phyloP scores from a whole-genome alignment of 2,329 filamentous ascomycete genomes.

The Fusarium illudens region DNA sequence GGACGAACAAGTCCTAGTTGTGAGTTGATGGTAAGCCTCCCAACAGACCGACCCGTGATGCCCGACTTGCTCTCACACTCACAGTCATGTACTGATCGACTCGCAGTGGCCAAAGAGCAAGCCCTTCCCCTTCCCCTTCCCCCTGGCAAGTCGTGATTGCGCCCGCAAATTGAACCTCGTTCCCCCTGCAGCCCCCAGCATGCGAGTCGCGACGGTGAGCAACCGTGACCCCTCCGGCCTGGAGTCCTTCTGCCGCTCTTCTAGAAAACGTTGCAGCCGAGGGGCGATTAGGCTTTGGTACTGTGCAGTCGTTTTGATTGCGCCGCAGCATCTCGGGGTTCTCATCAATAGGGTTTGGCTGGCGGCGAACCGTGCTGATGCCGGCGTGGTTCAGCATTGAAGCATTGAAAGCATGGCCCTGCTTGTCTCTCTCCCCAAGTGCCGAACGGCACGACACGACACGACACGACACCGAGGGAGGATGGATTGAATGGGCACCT shows the following conservation, averaged over 20 bases:
- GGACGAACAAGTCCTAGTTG: slow-evolving; percentile 18
- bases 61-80: slow-evolving; percentile 9
- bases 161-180: slow-evolving; percentile 34
- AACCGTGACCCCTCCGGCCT: not conserved
- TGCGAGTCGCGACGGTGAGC: not conserved
- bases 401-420: slow-evolving; percentile 5
- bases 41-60: not conserved
- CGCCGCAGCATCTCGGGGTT: not conserved
- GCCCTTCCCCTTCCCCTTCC: slow-evolving; percentile 1
- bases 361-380: slow-evolving; percentile 27
- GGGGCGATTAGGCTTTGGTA: slow-evolving; percentile 9
- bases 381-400: slow-evolving; percentile 6
- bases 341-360: slow-evolving; percentile 28
- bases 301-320: slow-evolving; percentile 10
- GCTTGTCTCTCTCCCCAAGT: not conserved
- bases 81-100: slow-evolving; percentile 16
- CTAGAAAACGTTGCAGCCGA: slow-evolving; percentile 42
- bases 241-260: slow-evolving; percentile 44
- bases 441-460: not conserved
- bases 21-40: slow-evolving; percentile 5
- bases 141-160: slow-evolving; percentile 26
- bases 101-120: slow-evolving; percentile 19
- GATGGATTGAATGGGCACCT: not conserved
- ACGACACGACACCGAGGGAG: too few species aligned
- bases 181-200: slow-evolving; percentile 28